Base-by-base conservation (phyloP, 768 basidiomycete genomes). In the Vararia minispora region DNA sequence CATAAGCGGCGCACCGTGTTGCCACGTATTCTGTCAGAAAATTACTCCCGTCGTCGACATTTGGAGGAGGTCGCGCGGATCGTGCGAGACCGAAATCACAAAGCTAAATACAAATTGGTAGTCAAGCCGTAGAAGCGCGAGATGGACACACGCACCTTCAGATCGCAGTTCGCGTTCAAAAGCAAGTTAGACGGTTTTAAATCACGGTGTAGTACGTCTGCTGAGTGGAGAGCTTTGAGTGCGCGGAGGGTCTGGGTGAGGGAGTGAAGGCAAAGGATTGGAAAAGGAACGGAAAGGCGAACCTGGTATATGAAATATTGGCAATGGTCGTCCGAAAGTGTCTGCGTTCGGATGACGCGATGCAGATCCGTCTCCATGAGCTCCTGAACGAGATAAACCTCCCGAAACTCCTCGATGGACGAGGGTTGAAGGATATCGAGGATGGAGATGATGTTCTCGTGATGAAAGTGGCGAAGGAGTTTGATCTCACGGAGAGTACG, bases 271-370 rank as follows among this genome's bases (percentile, higher is more conserved):
- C 17, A 25, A 9, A 12, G 10, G 11, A 35, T 16, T 28, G 10
- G 10, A 21, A n/a, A 35, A 11, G 25, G 2, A 24, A 37, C 18
- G 31, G 28, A 20, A 29, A 28, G 22, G 31, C 63, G 35, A 44
- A 77, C 80, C 70, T 97, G 94, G 58, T 99, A 99, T 48, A 94
- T 80, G 55, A 99, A 97, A 58, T 99, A 99, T 60, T 98, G 90
- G 50, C 79, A 82, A 55, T 97, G 92, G 54, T 97, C 91, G 55
- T 98, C 94, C 41, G 81, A 84, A 28, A 99, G 68, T 42, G 85
- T 76, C 59, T 98, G 94, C 0, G 95, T 94, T 18, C 88, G 72
- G 50, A 99, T 97, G 33, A 99, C 95, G 39, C 94, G 79, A 56
- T 98, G 91, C 48, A 98, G 65, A 63, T 98, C 94, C 1, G 89